These are phyloP conservation scores for Mucor indicus DNA, from an alignment of 371 early-diverging fungal genomes.

Conservation along the genomic window DNA sequence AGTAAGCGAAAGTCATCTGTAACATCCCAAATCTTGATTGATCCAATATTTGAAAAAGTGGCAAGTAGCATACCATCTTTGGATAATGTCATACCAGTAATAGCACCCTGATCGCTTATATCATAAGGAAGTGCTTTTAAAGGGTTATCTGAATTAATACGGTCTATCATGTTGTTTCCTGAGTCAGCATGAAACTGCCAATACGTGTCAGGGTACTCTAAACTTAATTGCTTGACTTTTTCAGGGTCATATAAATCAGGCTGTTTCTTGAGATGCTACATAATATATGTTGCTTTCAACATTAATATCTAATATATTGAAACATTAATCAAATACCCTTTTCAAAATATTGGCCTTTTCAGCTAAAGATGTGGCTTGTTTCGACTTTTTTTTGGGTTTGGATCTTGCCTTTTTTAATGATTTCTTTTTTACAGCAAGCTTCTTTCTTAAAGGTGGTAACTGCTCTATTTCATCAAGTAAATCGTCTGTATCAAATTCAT, in stretches of 20 bases:
- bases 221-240: conserved; percentile 40
- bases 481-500: conserved; percentile 25
- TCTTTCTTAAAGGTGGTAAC: conserved; percentile 2
- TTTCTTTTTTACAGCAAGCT: neutral
- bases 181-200: conserved; percentile 55
- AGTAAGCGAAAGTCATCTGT: conserved; percentile 59
- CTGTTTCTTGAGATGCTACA: neutral
- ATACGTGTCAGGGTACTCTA: conserved; percentile 60
- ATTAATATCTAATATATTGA: too few relatives aligned
- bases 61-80: conserved; percentile 80
- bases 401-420: neutral
- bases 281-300: neutral
- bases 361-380: neutral
- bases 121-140: conserved; percentile 52
- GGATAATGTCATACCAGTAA: conserved; percentile 77
- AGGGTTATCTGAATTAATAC: conserved; percentile 62
- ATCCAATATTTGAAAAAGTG: conserved; percentile 79
- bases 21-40: conserved; percentile 75
- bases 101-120: conserved; percentile 55
- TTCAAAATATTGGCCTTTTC: neutral
- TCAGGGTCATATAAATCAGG: conserved; percentile 36
- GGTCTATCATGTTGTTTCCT: conserved; percentile 46
- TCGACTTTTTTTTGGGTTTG: too few relatives aligned
- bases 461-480: conserved; percentile 20
- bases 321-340: neutral